Conservation (phyloP, 495 filamentous ascomycete species). For the Stereocaulon alpinum region DNA sequence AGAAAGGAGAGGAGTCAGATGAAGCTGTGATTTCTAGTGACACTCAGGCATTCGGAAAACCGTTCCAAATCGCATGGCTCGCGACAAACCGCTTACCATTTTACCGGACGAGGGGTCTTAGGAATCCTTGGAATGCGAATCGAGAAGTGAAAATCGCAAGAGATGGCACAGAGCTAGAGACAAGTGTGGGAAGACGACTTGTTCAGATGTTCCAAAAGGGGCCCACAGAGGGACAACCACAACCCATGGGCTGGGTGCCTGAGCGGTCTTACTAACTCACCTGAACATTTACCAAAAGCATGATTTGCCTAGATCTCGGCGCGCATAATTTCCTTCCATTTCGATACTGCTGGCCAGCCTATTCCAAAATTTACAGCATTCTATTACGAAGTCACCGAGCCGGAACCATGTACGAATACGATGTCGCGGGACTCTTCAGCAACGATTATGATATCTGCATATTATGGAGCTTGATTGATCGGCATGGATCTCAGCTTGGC, state of each 20-base stretch:
- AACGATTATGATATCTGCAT: conserved; percentile 7
- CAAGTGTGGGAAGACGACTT: conserved; percentile 65
- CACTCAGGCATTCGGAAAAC: conserved; percentile 71
- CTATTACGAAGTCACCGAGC: conserved; percentile 9
- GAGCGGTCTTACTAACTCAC: conserved; percentile 3
- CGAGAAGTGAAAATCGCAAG: conserved; percentile 93
- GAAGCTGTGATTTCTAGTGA: conserved; percentile 32
- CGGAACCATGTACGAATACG: conserved; percentile 9
- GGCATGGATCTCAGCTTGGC: neutral
- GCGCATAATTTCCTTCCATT: neutral
- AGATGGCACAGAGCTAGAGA: conserved; percentile 91
- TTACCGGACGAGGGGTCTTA: conserved; percentile 75
- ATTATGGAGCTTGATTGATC: neutral
- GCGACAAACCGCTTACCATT: conserved; percentile 81
- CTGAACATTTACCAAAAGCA: conserved; percentile 1
- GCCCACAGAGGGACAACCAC: conserved; percentile 3
- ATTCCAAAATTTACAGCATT: neutral
- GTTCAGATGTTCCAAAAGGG: conserved; percentile 61
- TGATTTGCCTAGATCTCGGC: neutral
- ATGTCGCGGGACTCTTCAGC: conserved; percentile 3
- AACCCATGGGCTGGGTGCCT: neutral
- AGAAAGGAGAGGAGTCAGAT: conserved; percentile 31
- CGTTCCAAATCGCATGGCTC: conserved; percentile 88
- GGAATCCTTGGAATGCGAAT: conserved; percentile 96
- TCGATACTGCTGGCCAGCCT: conserved; percentile 7